A percentile compares a stretch with the other conserved stretches of the same genome.
Evolutionary conservation across 129 eudicot species (phyloP).

Genomic region (Helichrysum umbraculigerum): DNA sequence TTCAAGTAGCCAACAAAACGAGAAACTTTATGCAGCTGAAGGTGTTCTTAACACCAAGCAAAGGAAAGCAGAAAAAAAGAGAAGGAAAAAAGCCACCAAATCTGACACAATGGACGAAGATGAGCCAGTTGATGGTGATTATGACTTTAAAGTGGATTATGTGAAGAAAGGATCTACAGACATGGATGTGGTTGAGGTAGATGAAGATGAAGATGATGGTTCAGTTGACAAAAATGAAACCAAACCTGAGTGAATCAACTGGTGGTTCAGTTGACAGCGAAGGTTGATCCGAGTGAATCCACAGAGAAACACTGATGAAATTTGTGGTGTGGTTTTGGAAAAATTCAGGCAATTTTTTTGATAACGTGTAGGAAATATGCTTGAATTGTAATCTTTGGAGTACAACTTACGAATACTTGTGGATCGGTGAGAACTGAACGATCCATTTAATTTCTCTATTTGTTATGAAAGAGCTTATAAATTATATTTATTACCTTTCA

Average conservation of each 20-base stretch:
- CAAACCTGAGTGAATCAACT: neutral
- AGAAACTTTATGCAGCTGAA: slow-evolving; percentile 30
- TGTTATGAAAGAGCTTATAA: slow-evolving; percentile 13
- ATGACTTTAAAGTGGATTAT: slow-evolving; percentile 71
- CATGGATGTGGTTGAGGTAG: slow-evolving; percentile 55
- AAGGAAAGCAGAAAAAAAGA: slow-evolving; percentile 64
- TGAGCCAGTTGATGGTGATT: slow-evolving; percentile 35
- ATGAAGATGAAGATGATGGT: slow-evolving; percentile 17
- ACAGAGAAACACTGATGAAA: neutral
- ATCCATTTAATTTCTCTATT: neutral
- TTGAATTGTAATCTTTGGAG: slow-evolving; percentile 5
- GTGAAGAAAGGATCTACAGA: slow-evolving; percentile 36
- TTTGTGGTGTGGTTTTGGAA: neutral
- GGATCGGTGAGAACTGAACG: slow-evolving; percentile 3
- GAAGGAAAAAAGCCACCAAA: slow-evolving; percentile 41
- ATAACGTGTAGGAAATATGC: neutral
- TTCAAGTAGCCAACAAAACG: slow-evolving; percentile 19
- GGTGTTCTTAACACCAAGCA: slow-evolving; percentile 61
- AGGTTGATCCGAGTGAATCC: slow-evolving; percentile 7
- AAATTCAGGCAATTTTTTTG: slow-evolving; percentile 19
- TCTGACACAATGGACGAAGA: slow-evolving; percentile 29
- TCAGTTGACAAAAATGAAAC: neutral
- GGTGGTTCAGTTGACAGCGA: neutral
- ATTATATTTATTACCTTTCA: slow-evolving; percentile 6
- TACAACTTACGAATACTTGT: neutral